These are phyloP conservation scores for Kluyveromyces lactis DNA, from an alignment of 805 yeast species.

Conservation along the genomic window DNA sequence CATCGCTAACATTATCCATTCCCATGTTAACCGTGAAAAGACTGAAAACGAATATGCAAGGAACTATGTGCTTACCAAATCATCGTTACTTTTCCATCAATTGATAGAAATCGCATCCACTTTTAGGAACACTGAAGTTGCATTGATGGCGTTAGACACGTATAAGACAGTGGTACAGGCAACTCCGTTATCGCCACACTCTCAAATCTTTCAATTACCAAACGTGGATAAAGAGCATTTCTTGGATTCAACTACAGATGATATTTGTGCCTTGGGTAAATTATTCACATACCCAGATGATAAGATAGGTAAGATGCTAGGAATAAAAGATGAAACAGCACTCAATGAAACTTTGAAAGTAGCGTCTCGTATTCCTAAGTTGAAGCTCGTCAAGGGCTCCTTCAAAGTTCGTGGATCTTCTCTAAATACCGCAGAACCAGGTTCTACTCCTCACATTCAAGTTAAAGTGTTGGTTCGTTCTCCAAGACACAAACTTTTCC, in stretches of 20 bases:
- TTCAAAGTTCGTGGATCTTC: constrained; percentile 85
- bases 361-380: constrained; percentile 58
- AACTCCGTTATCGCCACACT: constrained; percentile 44
- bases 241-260: constrained; percentile 19
- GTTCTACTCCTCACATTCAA: constrained; percentile 65
- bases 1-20: constrained; percentile 42
- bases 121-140: constrained; percentile 65
- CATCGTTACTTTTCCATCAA: constrained; percentile 52
- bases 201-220: constrained; percentile 77
- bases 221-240: constrained; percentile 47
- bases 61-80: constrained; percentile 49
- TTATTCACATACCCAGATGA: constrained; percentile 50
- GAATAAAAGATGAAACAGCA: constrained; percentile 38
- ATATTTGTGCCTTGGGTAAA: constrained; percentile 58
- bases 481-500: constrained; percentile 53
- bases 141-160: constrained; percentile 52
- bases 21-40: constrained; percentile 48
- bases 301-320: constrained; percentile 48
- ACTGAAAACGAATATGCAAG: constrained; percentile 32
- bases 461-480: constrained; percentile 71
- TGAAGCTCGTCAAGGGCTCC: constrained; percentile 59
- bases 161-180: constrained; percentile 73
- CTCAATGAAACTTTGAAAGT: constrained; percentile 43
- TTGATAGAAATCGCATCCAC: constrained; percentile 73
- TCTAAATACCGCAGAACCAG: constrained; percentile 47